Conservation (phyloP, 2,329 filamentous ascomycete genomes). For the Talaromyces verruculosus region DNA sequence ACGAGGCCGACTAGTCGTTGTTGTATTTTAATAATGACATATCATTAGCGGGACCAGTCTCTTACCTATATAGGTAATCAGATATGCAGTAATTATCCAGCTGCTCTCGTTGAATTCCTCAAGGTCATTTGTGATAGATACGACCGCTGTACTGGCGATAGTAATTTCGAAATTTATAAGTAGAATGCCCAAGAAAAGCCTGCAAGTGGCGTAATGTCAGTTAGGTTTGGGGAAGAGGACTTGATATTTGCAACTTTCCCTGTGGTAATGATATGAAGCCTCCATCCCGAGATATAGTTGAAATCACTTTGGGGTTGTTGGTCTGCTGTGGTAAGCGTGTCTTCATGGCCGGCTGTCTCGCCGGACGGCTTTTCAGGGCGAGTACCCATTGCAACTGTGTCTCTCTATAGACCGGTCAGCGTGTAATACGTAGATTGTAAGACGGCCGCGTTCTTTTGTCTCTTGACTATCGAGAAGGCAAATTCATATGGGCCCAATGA, state of each 20-base stretch:
- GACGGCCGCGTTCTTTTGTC: background rate
- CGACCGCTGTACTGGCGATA: conserved; percentile 8
- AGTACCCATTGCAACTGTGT: background rate
- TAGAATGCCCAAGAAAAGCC: conserved; percentile 8
- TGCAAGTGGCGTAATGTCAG: background rate
- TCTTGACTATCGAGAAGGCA: background rate
- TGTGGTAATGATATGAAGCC: background rate
- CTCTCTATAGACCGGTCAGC: background rate
- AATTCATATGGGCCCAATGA: background rate
- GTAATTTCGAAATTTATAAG: conserved; percentile 15
- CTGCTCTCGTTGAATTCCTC: conserved; percentile 6
- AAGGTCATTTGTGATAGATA: conserved; percentile 13
- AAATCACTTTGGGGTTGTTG: background rate
- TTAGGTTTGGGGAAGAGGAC: background rate
- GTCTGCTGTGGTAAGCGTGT: background rate
- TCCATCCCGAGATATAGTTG: conserved; percentile 4
- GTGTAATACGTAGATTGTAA: background rate
- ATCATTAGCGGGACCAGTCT: background rate
- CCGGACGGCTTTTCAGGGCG: background rate
- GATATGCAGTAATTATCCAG: conserved; percentile 14
- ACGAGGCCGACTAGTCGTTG: conserved; percentile 1
- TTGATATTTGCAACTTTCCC: background rate
- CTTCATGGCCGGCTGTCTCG: background rate
- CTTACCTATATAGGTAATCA: conserved; percentile 15
- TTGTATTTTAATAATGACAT: background rate